These are phyloP conservation scores for Aspergillus unguis DNA, from an alignment of 2,329 filamentous ascomycete species.

Conservation along the genomic window DNA sequence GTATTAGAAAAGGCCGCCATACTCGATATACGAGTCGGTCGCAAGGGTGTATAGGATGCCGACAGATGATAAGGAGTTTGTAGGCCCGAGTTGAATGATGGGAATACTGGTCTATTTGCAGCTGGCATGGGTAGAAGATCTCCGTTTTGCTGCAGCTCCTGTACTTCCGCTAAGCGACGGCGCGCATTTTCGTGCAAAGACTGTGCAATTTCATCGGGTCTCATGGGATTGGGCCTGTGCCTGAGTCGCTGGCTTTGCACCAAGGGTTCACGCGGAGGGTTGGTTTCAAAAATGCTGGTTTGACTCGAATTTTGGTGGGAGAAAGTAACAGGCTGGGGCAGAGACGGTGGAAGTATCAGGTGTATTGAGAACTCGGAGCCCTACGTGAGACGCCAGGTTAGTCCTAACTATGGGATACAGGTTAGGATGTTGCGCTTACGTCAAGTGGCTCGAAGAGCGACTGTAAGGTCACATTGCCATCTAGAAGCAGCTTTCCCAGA, in stretches of 20 bases:
- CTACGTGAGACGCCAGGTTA: conserved; percentile 18
- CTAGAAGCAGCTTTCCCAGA: conserved; percentile 51
- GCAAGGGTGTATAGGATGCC: no score
- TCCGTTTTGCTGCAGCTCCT: conserved; percentile 7
- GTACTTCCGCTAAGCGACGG: conserved; percentile 22
- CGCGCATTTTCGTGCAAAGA: conserved; percentile 21
- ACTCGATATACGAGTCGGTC: no score
- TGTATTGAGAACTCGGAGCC: conserved; percentile 35
- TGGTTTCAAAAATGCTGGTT: conserved; percentile 12
- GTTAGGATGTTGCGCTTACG: conserved; percentile 36
- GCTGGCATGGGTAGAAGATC: not conserved
- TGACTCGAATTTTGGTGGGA: not conserved
- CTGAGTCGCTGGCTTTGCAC: conserved; percentile 12
- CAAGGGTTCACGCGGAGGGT: conserved; percentile 4
- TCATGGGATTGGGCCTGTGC: conserved; percentile 11
- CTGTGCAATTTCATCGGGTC: conserved; percentile 19
- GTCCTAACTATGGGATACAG: not conserved
- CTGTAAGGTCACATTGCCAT: conserved; percentile 48
- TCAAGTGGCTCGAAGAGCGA: conserved; percentile 50
- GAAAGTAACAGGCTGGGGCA: conserved; percentile 2
- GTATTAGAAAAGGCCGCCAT: no score
- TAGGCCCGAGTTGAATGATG: no score
- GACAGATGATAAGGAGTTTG: no score
- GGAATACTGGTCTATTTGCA: no score
- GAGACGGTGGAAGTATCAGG: conserved; percentile 42